Evolutionary conservation across 331 rosid genomes (phyloP), one percentile per base, ranked within the genome.

Genomic region (Stylosanthes scabra): DNA sequence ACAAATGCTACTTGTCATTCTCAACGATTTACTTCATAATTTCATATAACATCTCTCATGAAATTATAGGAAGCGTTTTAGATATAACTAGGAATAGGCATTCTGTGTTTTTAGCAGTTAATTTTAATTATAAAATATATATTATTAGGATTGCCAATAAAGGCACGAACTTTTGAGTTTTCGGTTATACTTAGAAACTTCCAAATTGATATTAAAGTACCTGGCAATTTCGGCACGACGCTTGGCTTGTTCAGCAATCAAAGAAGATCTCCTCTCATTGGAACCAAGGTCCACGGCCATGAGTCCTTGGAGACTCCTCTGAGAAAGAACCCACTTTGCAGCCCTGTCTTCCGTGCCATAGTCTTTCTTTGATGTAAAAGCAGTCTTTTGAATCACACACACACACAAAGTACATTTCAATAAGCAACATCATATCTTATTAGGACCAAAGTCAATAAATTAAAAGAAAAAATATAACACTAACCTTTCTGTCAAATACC

Each of bases 221-320:
- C 94, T 89, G 76, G 93, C 96, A 47, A 92, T 92, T 76, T 92
- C 96, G 55, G 96, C 96, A 3, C 93, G 91, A 66, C 96, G 77
- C 72, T 78, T 81, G 78, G 97, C 96, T 80, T 89, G 93, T 74
- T 89, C 93, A 2, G 89, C 96, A 34, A 92, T 86, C 77, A 82
- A 27, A 75, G 89, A 80, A 74, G 96, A 81, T 16, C 81, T 31
- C 69, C 74, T 78, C 34, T 85, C 77, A n/a, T 45, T 70, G 80
- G 0, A 44, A 14, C 77, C 88, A 37, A 77, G 74, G 51, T 80
- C 87, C 41, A 47, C 11, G 42, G 86, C 39, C 70, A 42, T 61
- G 46, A 84, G 72, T 37, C 96, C 97, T 74, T 89, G 90, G 31
- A 92, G 85, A 72, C 82, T 92, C 71, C 82, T 84, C 86, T 89